phyloP scores from a whole-genome alignment of 306 rosid species.

The Phaseolus lunatus region DNA sequence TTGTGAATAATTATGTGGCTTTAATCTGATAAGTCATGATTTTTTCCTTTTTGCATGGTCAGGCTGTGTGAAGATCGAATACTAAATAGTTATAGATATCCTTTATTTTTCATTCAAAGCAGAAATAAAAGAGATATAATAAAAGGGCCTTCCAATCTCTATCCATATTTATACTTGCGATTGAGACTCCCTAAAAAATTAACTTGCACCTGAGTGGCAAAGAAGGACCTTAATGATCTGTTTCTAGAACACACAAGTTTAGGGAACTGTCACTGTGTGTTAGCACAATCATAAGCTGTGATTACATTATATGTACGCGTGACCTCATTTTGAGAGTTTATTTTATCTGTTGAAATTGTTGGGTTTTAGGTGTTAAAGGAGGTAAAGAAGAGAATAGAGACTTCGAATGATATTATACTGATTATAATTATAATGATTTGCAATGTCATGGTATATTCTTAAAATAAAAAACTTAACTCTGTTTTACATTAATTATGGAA shows the following conservation, averaged over 20 bases:
- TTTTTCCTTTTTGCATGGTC: not conserved
- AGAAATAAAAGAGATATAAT: not conserved
- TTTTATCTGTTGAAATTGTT: not conserved
- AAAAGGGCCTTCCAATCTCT: not conserved
- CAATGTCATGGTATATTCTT: not conserved
- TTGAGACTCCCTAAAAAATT: not conserved
- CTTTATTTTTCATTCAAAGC: not conserved
- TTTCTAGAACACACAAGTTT: not conserved
- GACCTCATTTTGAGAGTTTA: slow-evolving; percentile 15
- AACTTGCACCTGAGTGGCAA: slow-evolving; percentile 1
- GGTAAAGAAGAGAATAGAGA: not conserved
- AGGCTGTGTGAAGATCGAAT: slow-evolving; percentile 25
- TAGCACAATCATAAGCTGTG: not conserved
- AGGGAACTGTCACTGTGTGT: slow-evolving; percentile 24
- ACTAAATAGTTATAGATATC: not conserved
- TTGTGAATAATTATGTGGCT: not conserved
- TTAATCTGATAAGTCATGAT: not conserved
- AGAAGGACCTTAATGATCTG: not conserved
- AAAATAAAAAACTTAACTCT: not conserved
- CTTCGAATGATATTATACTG: not conserved
- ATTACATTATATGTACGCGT: slow-evolving; percentile 29
- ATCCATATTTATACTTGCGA: not conserved
- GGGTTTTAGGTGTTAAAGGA: not conserved
- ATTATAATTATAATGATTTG: not conserved
- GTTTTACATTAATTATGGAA: not conserved